Percentiles rank a stretch among this genome's conserved stretches.
Conservation (phyloP, 768 basidiomycete genomes). For the Chalciporus chontae region DNA sequence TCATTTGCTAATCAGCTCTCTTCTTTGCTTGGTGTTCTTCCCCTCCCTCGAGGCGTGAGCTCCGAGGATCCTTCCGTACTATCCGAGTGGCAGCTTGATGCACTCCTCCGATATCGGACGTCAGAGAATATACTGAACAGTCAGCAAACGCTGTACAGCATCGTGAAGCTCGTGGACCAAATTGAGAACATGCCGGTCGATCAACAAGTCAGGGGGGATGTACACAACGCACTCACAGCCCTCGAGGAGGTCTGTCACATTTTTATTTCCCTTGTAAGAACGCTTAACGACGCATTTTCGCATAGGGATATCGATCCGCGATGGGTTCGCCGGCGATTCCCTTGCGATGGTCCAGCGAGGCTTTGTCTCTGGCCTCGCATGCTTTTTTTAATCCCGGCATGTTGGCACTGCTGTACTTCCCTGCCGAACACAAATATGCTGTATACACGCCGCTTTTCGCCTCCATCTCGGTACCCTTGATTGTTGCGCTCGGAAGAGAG, state of each 20-base stretch:
- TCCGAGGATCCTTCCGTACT: conserved; percentile 31
- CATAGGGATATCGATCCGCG: conserved; percentile 23
- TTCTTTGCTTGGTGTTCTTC: conserved; percentile 77
- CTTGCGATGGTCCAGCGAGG: conserved; percentile 58
- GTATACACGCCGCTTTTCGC: conserved; percentile 96
- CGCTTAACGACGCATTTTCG: conserved; percentile 10
- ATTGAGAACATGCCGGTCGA: conserved; percentile 93
- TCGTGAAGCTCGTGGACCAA: conserved; percentile 77
- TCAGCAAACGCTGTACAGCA: conserved; percentile 76
- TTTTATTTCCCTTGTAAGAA: neutral
- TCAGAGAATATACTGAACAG: conserved; percentile 65
- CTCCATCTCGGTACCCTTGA: conserved; percentile 78
- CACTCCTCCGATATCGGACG: conserved; percentile 66
- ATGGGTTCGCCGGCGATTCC: conserved; percentile 29
- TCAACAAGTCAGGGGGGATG: conserved; percentile 67
- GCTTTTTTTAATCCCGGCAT: conserved; percentile 98
- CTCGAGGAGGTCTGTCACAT: conserved; percentile 61
- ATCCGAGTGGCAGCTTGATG: conserved; percentile 79
- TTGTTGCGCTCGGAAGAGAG: conserved; percentile 74
- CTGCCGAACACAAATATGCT: conserved; percentile 95
- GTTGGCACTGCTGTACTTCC: conserved; percentile 95
- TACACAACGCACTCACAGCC: conserved; percentile 64
- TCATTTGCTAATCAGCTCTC: conserved; percentile 71
- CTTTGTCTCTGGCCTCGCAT: conserved; percentile 64
- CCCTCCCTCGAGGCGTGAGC: conserved; percentile 47